Base-by-base conservation (phyloP, 164 flowering plant genomes). In the Akebia trifoliata region DNA sequence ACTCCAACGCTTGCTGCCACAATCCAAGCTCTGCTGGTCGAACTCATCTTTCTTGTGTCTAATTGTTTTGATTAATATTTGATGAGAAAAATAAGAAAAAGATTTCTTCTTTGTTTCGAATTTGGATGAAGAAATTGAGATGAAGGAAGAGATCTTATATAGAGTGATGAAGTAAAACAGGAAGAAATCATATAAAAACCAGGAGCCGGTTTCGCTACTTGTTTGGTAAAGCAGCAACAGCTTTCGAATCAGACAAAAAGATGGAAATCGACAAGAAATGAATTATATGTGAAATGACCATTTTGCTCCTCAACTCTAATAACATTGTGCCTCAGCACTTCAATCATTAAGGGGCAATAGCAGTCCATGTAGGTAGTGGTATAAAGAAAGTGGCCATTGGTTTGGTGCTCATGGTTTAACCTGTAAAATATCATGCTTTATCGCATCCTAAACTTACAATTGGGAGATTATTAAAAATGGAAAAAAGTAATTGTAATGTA, bases 1-100 rank as follows among this genome's bases (percentile, higher is more conserved):
- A 77, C 70, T 12, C 76, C 87, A 24, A 77, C 65, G 45, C 72
- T 74, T 1, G 81, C 69, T 18, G 81, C 86, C 39, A 68, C 79
- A 1, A 67, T 34, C 79, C 77, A 63, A 3, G 55, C 66, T 56
- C 47, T 63, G 29, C 55, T 56, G 25, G 54, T 63, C 1, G 55
- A 30, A 30, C 60, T 29, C 61, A 56, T 63, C 39, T 56, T 15
- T 26, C 3, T 12, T n/a, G 15, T n/a, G n/a, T n/a, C n/a, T n/a
- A n/a, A n/a, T n/a, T n/a, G n/a, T n/a, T n/a, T n/a, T n/a, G n/a
- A n/a, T n/a, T n/a, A n/a, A n/a, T 48, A 2, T 0, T 26, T 17
- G 24, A n/a, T 28, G 8, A 9, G 24, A 37, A 37, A 14, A 17
- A 3, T n/a, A n/a, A n/a, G n/a, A 37, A 17, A 9, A 1, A 12